phyloP scores from a whole-genome alignment of 2,329 filamentous ascomycete genomes.

The Calonectria pseudoreteaudii region DNA sequence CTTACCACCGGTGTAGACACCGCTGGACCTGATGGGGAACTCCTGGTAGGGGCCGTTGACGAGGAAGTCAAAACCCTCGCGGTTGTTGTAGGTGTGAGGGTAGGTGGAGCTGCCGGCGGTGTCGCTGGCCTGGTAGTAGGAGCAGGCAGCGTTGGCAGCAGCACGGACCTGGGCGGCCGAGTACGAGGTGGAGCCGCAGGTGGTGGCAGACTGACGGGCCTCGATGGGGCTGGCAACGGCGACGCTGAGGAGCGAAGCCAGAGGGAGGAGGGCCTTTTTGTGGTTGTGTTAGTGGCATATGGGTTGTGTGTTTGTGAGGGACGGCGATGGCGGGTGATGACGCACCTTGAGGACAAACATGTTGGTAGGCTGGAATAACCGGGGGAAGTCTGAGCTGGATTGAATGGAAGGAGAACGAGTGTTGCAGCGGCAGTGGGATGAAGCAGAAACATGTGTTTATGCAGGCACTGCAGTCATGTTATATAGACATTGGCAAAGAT shows the following conservation, averaged over 20 bases:
- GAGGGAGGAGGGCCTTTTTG: constrained; percentile 41
- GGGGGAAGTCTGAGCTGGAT: neutral
- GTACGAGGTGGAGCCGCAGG: constrained; percentile 48
- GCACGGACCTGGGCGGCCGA: constrained; percentile 41
- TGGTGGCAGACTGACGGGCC: constrained; percentile 39
- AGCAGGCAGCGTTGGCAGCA: constrained; percentile 44
- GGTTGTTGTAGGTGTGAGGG: constrained; percentile 55
- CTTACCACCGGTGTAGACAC: constrained; percentile 52
- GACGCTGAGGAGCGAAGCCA: constrained; percentile 44
- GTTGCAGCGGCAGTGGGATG: neutral
- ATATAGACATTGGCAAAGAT: neutral
- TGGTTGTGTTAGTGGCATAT: neutral
- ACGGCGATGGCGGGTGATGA: neutral
- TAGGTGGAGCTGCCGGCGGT: constrained; percentile 48
- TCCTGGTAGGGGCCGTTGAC: constrained; percentile 51
- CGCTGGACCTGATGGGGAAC: constrained; percentile 50
- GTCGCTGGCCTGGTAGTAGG: constrained; percentile 34
- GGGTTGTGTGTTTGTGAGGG: neutral
- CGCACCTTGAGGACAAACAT: constrained; percentile 39
- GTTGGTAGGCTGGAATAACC: constrained; percentile 23
- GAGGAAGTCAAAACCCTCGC: constrained; percentile 51
- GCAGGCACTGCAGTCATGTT: neutral
- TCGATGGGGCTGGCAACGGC: constrained; percentile 44
- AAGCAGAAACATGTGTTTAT: neutral
- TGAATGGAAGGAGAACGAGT: neutral